These are phyloP conservation scores for Sclerotinia sclerotiorum DNA, from an alignment of 2,329 filamentous ascomycete species.

Conservation along the genomic window DNA sequence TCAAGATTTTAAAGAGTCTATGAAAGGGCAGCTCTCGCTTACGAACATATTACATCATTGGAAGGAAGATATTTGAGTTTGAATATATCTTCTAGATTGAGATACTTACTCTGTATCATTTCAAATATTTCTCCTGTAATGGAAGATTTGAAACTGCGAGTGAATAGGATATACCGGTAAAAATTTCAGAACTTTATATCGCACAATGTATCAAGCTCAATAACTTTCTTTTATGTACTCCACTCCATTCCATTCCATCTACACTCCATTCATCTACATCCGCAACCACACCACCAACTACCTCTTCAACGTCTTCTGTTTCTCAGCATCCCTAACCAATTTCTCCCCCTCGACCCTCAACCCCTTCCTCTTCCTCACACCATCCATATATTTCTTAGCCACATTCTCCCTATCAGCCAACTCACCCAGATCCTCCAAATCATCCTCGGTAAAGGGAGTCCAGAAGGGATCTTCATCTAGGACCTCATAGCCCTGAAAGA, in stretches of 20 bases:
- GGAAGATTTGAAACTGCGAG: too few species aligned
- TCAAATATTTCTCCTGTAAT: too few species aligned
- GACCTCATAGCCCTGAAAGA: conserved; percentile 90
- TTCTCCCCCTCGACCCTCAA: conserved; percentile 75
- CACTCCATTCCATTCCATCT: too few species aligned
- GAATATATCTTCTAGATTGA: too few species aligned
- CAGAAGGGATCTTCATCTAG: conserved; percentile 96
- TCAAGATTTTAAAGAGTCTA: too few species aligned
- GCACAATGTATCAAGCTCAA: too few species aligned
- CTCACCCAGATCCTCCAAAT: conserved; percentile 93
- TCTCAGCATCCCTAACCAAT: conserved; percentile 84
- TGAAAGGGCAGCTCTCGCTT: too few species aligned
- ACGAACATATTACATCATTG: too few species aligned
- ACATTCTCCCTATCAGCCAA: conserved; percentile 93
- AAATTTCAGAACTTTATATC: background rate
- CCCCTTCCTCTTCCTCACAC: conserved; percentile 82
- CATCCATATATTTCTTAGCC: conserved; percentile 93
- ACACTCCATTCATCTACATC: too few species aligned
- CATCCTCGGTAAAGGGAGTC: conserved; percentile 95
- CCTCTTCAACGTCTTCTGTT: conserved; percentile 72
- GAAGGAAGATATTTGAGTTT: too few species aligned
- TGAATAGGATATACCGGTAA: too few species aligned
- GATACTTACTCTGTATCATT: too few species aligned
- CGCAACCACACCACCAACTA: conserved; percentile 49
- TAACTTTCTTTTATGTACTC: background rate